Percentiles rank a stretch among this genome's conserved stretches.
phyloP scores from a whole-genome alignment of 305 asterid species.

The Rubia tinctorum region DNA sequence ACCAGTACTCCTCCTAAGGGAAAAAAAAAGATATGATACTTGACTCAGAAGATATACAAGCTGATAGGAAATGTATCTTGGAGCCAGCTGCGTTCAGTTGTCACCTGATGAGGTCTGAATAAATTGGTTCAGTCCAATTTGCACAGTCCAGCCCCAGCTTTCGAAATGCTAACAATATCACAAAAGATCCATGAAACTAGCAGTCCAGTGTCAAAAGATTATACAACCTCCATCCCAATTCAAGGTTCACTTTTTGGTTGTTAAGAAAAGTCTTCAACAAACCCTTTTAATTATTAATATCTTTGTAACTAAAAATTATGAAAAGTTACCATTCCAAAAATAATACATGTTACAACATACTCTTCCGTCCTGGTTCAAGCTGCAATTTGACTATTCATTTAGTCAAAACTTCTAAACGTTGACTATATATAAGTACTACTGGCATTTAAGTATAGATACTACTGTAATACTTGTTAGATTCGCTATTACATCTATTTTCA shows the following conservation, averaged over 20 bases:
- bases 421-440: too few species aligned
- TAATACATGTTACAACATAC: too few species aligned
- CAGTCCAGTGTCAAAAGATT: slow-evolving; percentile 5
- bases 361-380: too few species aligned
- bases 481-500: too few species aligned
- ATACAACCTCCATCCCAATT: not conserved
- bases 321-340: too few species aligned
- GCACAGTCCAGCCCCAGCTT: slow-evolving; percentile 99
- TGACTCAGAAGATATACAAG: slow-evolving; percentile 10
- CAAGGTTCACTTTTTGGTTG: not conserved
- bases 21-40: slow-evolving; percentile 22
- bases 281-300: not conserved
- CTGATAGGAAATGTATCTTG: not conserved
- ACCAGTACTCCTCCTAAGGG: slow-evolving; percentile 73
- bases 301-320: too few species aligned
- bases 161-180: slow-evolving; percentile 64
- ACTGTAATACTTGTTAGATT: too few species aligned
- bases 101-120: slow-evolving; percentile 81
- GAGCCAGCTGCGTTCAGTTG: slow-evolving; percentile 17
- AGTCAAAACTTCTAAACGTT: too few species aligned
- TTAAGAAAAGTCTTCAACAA: too few species aligned
- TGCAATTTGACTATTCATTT: too few species aligned
- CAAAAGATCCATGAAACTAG: slow-evolving; percentile 22
- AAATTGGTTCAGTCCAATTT: slow-evolving; percentile 93
- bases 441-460: too few species aligned